A percentile compares a stretch with the other conserved stretches of the same genome.
These are phyloP conservation scores for Phytophthora nicotianae DNA, from an alignment of 352 stramenopile species.

Conservation along the genomic window DNA sequence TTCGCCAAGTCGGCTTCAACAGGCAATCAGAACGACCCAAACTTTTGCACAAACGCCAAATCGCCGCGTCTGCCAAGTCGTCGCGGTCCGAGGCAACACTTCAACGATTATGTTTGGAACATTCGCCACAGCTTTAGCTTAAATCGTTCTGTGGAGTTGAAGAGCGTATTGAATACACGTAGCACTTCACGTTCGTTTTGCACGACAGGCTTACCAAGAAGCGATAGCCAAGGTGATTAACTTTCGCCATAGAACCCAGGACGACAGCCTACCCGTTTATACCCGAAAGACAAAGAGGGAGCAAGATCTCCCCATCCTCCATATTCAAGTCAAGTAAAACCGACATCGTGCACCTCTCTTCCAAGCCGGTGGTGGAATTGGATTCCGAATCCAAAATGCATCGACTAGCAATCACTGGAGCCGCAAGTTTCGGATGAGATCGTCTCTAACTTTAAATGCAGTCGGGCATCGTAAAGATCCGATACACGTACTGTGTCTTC, in stretches of 20 bases:
- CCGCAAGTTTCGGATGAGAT: neutral
- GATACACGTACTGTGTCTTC: no score
- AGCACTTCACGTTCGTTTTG: neutral
- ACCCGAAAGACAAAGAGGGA: constrained; percentile 5
- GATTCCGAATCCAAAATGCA: neutral
- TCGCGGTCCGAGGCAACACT: constrained; percentile 6
- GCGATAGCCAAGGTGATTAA: neutral
- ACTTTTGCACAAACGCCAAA: neutral
- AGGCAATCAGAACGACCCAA: neutral
- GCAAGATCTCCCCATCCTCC: constrained; percentile 15
- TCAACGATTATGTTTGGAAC: constrained; percentile 9
- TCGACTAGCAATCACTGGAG: neutral
- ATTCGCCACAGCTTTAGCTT: no score
- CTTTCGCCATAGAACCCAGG: neutral
- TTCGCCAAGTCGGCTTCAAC: constrained; percentile 5
- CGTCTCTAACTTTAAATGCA: no score
- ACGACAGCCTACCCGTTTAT: constrained; percentile 2
- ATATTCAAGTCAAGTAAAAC: constrained; percentile 20
- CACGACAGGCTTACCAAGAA: neutral
- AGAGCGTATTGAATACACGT: neutral
- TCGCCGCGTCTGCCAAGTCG: constrained; percentile 8
- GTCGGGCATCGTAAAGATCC: no score
- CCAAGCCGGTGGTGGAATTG: constrained; percentile 7
- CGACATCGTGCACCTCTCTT: constrained; percentile 10
- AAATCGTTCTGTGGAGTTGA: no score